phyloP scores from a whole-genome alignment of 176 grass and related monocot genomes.

The Miscanthus lutarioriparius region DNA sequence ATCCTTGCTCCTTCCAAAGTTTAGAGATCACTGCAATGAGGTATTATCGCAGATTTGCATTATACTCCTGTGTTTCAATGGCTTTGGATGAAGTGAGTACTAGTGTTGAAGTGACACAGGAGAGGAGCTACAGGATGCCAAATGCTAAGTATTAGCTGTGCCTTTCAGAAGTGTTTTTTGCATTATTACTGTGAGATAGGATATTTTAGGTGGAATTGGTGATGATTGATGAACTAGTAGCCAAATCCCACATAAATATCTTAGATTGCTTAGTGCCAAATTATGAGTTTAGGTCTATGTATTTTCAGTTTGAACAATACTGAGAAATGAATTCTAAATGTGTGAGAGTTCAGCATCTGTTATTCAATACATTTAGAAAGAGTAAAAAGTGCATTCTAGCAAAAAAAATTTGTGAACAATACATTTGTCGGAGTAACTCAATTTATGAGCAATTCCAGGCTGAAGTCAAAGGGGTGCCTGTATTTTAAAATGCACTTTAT shows the following conservation, averaged over 20 bases:
- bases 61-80: no score
- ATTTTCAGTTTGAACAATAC: not conserved
- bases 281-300: not conserved
- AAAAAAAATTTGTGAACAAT: not conserved
- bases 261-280: not conserved
- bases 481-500: conserved; percentile 9
- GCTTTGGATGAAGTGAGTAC: no score
- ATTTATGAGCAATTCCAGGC: not conserved
- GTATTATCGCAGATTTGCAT: not conserved
- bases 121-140: not conserved
- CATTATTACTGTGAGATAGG: not conserved
- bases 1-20: not conserved
- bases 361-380: not conserved
- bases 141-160: not conserved
- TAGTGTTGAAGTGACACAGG: not conserved
- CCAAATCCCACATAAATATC: not conserved
- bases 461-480: not conserved
- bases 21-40: not conserved
- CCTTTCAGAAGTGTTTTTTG: not conserved
- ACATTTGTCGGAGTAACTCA: not conserved
- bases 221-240: not conserved
- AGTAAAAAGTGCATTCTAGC: not conserved
- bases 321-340: not conserved
- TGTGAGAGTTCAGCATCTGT: not conserved
- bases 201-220: not conserved